These are phyloP conservation scores for Rhizopus delemar DNA, from an alignment of 371 early-diverging fungal genomes.

Conservation along the genomic window DNA sequence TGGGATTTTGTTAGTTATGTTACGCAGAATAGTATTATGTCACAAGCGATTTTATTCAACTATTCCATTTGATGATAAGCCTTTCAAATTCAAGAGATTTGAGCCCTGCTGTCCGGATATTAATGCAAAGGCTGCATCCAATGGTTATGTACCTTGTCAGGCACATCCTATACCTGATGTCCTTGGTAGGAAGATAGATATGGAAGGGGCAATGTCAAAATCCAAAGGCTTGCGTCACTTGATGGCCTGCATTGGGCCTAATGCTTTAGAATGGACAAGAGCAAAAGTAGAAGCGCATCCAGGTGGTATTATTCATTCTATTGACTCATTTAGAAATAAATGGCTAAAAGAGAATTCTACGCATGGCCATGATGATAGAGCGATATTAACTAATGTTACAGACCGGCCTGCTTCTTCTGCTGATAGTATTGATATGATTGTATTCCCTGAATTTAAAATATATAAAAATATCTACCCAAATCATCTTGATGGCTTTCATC, in stretches of 20 bases:
- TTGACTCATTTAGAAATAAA: slow-evolving; percentile 10
- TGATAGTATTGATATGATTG: slow-evolving; percentile 24
- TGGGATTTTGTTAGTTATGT: not conserved
- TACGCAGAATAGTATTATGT: not conserved
- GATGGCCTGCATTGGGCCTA: slow-evolving; percentile 42
- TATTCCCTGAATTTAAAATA: slow-evolving; percentile 47
- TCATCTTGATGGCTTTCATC: slow-evolving; percentile 12
- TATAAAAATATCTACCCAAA: not conserved
- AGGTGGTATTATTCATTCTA: slow-evolving; percentile 23
- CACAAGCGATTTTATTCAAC: slow-evolving; percentile 10
- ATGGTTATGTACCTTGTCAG: slow-evolving; percentile 46
- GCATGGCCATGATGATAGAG: not conserved
- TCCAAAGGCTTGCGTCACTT: slow-evolving; percentile 34
- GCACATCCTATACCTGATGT: slow-evolving; percentile 47
- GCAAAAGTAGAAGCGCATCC: slow-evolving; percentile 43
- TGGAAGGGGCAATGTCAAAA: slow-evolving; percentile 27
- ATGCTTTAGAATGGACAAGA: slow-evolving; percentile 45
- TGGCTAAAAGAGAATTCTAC: slow-evolving; percentile 12
- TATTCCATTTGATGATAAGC: slow-evolving; percentile 44
- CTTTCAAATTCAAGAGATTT: slow-evolving; percentile 44
- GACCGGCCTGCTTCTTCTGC: slow-evolving; percentile 21
- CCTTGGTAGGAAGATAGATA: slow-evolving; percentile 46
- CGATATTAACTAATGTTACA: slow-evolving; percentile 28
- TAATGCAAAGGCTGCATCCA: slow-evolving; percentile 15
- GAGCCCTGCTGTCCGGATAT: slow-evolving; percentile 48